phyloP scores from a whole-genome alignment of 495 filamentous ascomycete species.

The Emericellopsis terricola region DNA sequence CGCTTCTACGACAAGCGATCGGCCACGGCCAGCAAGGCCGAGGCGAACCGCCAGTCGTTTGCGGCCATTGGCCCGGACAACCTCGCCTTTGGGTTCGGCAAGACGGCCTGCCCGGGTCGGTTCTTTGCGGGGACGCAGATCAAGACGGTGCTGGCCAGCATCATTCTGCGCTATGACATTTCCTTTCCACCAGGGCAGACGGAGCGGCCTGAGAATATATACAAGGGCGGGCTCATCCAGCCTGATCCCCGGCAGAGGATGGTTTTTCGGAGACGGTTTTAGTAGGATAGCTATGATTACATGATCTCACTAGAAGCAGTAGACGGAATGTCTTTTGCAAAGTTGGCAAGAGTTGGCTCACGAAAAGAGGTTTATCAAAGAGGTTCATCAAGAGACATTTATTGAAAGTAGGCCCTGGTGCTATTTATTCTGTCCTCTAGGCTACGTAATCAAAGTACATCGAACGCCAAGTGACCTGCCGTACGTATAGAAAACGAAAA shows the following conservation, averaged over 20 bases:
- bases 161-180: slow-evolving; percentile 29
- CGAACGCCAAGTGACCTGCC: no score
- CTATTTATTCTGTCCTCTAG: no score
- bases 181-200: slow-evolving; percentile 19
- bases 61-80: slow-evolving; percentile 21
- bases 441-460: no score
- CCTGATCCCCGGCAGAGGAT: background rate
- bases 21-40: slow-evolving; percentile 5
- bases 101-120: slow-evolving; percentile 34
- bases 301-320: no score
- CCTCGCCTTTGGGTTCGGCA: slow-evolving; percentile 34
- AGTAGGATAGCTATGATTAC: no score
- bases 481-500: background rate
- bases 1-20: slow-evolving; percentile 31
- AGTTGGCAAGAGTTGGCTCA: no score
- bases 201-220: background rate
- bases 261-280: no score
- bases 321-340: no score
- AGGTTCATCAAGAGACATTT: no score
- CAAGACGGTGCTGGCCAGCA: slow-evolving; percentile 23
- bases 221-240: background rate
- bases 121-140: slow-evolving; percentile 34
- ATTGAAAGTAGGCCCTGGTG: no score
- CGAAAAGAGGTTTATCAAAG: no score
- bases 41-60: slow-evolving; percentile 20